phyloP scores from a whole-genome alignment of 2,329 filamentous ascomycete species.

The Ophiostoma quercus region DNA sequence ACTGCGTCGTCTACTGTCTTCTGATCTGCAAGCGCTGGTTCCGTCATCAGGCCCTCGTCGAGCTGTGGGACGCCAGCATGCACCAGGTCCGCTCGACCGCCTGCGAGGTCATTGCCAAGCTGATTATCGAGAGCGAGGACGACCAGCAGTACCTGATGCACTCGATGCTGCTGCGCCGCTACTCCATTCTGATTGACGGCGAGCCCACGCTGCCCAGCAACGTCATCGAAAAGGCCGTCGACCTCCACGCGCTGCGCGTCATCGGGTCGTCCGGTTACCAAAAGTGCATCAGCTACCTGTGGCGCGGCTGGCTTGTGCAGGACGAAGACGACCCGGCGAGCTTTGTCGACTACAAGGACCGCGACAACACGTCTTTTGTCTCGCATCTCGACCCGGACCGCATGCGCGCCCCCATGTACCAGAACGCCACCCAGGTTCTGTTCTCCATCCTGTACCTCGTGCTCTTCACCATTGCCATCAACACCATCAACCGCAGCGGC shows the following conservation, averaged over 20 bases:
- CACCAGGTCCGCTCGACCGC: constrained; percentile 73
- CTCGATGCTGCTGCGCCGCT: constrained; percentile 77
- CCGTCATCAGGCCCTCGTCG: constrained; percentile 66
- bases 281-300: constrained; percentile 87
- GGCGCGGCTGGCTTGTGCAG: constrained; percentile 95
- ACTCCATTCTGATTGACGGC: constrained; percentile 71
- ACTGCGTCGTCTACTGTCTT: constrained; percentile 80
- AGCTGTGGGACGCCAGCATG: constrained; percentile 89
- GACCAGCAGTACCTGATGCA: constrained; percentile 74
- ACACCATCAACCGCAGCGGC: constrained; percentile 81
- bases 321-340: constrained; percentile 84
- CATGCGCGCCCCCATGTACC: constrained; percentile 87
- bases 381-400: constrained; percentile 87
- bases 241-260: constrained; percentile 80
- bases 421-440: constrained; percentile 82
- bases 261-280: constrained; percentile 94
- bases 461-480: constrained; percentile 86
- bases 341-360: constrained; percentile 82
- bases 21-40: constrained; percentile 71
- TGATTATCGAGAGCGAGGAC: constrained; percentile 77
- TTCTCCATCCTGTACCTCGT: constrained; percentile 77
- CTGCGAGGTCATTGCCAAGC: constrained; percentile 88
- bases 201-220: constrained; percentile 72
- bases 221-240: constrained; percentile 87
- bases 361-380: constrained; percentile 71